Evolutionary conservation across 306 rosid species (phyloP), one percentile per base, ranked within the genome.

Genomic region (Vigna unguiculata): DNA sequence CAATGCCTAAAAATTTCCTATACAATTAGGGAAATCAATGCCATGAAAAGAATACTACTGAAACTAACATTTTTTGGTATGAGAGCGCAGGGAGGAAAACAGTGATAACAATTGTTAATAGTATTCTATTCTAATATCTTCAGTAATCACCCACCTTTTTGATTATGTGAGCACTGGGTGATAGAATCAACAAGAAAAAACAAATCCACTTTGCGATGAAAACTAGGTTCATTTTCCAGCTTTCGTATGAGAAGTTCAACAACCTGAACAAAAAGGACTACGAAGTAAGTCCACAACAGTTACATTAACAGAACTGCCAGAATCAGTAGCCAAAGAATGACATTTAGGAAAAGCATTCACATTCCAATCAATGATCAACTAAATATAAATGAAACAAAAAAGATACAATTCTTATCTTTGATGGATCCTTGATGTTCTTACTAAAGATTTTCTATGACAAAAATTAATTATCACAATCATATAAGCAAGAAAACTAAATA

Each of bases 171-270:
- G 82, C 96, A 91, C 82, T 96, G 99, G 48, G 98, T 92, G 81
- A 96, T 96, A 69, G 99, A 96, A 85, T 96, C 99, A 78, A 96
- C 98, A 76, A 96, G 99, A 82, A 96, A 96, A 78, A 96, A 96
- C 84, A 96, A 85, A 85, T 96, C 99, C 54, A 96, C 90, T 76
- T 93, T 96, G 65, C 99, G 99, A 80, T 92, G 97, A 76, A 83
- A 89, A 86, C 90, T 93, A 72, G 91, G 81, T 86, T 96, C 99
- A 68, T 73, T 86, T 84, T 92, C 99, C 93, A 96, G 83, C 82
- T 96, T 96, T 22, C 91, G 93, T 49, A 96, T 93, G n/a, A 96
- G 93, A 76, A 96, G 92, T 75, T 96, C 99, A 85, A 96, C 99
- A 71, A 96, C 99, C 99, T 96, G 87, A 81, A 85, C 74, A 82